A percentile compares a stretch with the other conserved stretches of the same genome.
These are phyloP conservation scores for Violaceomyces palustris DNA, from an alignment of 1,284 basidiomycete species.

Conservation along the genomic window DNA sequence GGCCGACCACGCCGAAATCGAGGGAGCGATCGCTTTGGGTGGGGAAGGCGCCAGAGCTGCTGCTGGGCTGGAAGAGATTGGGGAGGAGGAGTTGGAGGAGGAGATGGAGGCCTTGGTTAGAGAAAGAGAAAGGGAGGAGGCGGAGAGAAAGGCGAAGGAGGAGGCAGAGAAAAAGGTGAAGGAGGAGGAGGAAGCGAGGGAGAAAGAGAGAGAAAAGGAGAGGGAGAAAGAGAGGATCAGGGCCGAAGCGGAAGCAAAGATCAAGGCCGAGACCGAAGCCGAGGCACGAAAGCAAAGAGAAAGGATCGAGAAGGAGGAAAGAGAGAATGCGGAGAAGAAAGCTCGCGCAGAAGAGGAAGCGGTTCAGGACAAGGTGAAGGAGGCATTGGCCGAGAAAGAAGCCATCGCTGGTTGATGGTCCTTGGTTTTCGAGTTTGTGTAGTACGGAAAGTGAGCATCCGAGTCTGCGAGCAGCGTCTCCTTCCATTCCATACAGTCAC, in stretches of 20 bases:
- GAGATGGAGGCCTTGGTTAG: slow-evolving; percentile 22
- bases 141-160: background rate
- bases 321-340: slow-evolving; percentile 3
- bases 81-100: slow-evolving; percentile 49
- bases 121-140: slow-evolving; percentile 2
- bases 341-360: slow-evolving; percentile 15
- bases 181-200: slow-evolving; percentile 1
- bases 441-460: no score
- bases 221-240: slow-evolving; percentile 3
- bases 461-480: no score
- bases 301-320: slow-evolving; percentile 7
- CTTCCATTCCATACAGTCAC: no score
- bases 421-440: no score
- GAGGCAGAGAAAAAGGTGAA: slow-evolving; percentile 1
- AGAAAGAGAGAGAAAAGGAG: slow-evolving; percentile 1
- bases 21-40: slow-evolving; percentile 68
- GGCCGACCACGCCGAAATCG: slow-evolving; percentile 73
- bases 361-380: slow-evolving; percentile 4
- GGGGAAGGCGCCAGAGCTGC: slow-evolving; percentile 62
- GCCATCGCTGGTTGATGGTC: background rate
- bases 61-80: slow-evolving; percentile 46
- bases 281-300: slow-evolving; percentile 1
- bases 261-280: slow-evolving; percentile 4
- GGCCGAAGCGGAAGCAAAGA: slow-evolving; percentile 3
- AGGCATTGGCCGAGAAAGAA: background rate